A percentile compares a stretch with the other conserved stretches of the same genome.
phyloP scores from a whole-genome alignment of 2,329 filamentous ascomycete species.

The Monilinia fructicola region DNA sequence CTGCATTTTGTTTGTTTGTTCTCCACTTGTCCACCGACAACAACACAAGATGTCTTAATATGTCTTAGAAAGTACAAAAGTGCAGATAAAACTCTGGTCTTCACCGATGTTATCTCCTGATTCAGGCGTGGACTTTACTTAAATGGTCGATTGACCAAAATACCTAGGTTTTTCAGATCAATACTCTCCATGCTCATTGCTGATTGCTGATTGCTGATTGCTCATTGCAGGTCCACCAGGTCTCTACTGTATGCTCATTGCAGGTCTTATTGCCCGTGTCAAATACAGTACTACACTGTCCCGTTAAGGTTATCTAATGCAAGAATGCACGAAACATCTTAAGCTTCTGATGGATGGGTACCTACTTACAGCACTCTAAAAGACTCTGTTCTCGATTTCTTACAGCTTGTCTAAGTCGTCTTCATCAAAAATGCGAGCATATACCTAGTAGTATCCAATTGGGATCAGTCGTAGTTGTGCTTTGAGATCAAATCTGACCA shows the following conservation, averaged over 20 bases:
- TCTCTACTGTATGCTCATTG: no score
- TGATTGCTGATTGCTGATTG: background rate
- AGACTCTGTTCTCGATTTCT: no score
- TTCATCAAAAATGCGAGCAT: background rate
- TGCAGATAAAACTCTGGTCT: background rate
- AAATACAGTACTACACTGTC: no score
- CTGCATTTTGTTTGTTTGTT: background rate
- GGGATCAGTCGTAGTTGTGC: background rate
- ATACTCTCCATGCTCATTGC: background rate
- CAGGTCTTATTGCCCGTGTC: no score
- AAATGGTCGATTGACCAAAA: background rate
- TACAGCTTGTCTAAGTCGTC: background rate
- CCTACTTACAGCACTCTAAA: no score
- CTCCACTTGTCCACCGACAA: background rate
- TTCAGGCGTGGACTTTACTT: background rate
- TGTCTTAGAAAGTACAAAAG: background rate
- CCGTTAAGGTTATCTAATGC: background rate
- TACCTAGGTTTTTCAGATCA: no score
- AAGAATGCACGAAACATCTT: background rate
- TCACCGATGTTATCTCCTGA: slow-evolving; percentile 15
- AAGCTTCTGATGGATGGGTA: background rate
- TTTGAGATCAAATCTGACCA: background rate
- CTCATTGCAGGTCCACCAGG: no score
- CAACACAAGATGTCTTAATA: slow-evolving; percentile 21
- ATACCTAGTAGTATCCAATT: background rate